These are phyloP conservation scores for Coelastrella sp. DNA, from an alignment of 139 green algal genomes.

Conservation along the genomic window DNA sequence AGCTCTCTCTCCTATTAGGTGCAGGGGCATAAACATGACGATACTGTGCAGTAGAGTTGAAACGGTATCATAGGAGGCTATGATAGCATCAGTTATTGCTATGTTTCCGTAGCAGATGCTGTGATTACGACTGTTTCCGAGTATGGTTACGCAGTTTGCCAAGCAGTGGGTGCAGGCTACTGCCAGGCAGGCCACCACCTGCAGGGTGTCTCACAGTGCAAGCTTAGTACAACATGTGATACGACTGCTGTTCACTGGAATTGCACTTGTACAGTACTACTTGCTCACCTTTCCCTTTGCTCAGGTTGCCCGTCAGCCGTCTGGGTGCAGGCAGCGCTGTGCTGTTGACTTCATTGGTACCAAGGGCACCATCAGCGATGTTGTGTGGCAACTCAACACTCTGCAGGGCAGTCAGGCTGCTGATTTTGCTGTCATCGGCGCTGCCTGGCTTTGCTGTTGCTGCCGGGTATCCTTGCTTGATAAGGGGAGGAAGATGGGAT, in stretches of 20 bases:
- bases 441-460: neutral
- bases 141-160: no score
- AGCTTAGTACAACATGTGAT: neutral
- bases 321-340: neutral
- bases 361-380: neutral
- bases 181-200: neutral
- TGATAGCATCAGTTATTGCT: no score
- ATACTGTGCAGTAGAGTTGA: no score
- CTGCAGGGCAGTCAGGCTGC: neutral
- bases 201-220: neutral
- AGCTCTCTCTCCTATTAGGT: no score
- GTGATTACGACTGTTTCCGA: no score
- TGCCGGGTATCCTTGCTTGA: neutral
- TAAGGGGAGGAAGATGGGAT: neutral
- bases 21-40: no score
- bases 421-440: no score
- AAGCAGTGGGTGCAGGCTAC: no score
- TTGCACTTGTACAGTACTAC: no score
- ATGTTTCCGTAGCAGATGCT: no score
- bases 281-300: conserved; percentile 2
- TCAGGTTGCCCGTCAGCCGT: neutral
- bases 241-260: no score
- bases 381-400: neutral
- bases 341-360: neutral
- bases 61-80: no score